A percentile compares a stretch with the other conserved stretches of the same genome.
phyloP scores from a whole-genome alignment of 2,329 filamentous ascomycete species.

The Scedosporium apiospermum region DNA sequence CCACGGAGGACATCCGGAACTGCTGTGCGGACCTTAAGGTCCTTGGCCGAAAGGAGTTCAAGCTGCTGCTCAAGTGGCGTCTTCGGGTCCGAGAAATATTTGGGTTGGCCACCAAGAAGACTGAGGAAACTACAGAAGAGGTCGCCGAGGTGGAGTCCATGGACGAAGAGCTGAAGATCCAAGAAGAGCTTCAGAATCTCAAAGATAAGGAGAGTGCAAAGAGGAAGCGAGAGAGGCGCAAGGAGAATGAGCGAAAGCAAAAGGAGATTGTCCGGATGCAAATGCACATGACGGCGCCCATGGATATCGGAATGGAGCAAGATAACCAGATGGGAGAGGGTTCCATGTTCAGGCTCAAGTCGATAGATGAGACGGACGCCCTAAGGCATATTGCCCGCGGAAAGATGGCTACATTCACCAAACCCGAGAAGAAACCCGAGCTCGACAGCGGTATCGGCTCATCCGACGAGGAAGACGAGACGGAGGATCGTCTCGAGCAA shows the following conservation, averaged over 20 bases:
- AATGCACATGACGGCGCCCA: slow-evolving; percentile 91
- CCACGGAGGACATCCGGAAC: slow-evolving; percentile 68
- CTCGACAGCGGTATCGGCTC: slow-evolving; percentile 49
- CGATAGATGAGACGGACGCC: slow-evolving; percentile 66
- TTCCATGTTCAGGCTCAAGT: slow-evolving; percentile 77
- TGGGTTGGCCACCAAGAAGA: slow-evolving; percentile 71
- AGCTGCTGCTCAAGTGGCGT: slow-evolving; percentile 80
- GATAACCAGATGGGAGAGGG: slow-evolving; percentile 68
- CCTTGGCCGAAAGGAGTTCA: slow-evolving; percentile 89
- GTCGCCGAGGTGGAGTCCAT: slow-evolving; percentile 78
- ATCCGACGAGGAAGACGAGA: slow-evolving; percentile 61
- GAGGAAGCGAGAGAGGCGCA: slow-evolving; percentile 75
- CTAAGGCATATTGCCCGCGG: slow-evolving; percentile 52
- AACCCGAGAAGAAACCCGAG: slow-evolving; percentile 38
- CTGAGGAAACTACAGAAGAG: slow-evolving; percentile 51
- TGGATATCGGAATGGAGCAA: slow-evolving; percentile 92
- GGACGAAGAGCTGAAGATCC: slow-evolving; percentile 88
- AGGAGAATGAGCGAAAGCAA: slow-evolving; percentile 87
- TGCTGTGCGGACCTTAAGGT: slow-evolving; percentile 83
- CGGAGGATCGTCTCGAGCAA: slow-evolving; percentile 71
- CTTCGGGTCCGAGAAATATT: slow-evolving; percentile 84
- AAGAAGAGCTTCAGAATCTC: slow-evolving; percentile 75
- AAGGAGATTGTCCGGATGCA: slow-evolving; percentile 95
- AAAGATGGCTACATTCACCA: slow-evolving; percentile 62
- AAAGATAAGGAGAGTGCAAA: slow-evolving; percentile 68